Base-by-base conservation (phyloP, 129 eudicot genomes). In the Flaveria ramosissima region DNA sequence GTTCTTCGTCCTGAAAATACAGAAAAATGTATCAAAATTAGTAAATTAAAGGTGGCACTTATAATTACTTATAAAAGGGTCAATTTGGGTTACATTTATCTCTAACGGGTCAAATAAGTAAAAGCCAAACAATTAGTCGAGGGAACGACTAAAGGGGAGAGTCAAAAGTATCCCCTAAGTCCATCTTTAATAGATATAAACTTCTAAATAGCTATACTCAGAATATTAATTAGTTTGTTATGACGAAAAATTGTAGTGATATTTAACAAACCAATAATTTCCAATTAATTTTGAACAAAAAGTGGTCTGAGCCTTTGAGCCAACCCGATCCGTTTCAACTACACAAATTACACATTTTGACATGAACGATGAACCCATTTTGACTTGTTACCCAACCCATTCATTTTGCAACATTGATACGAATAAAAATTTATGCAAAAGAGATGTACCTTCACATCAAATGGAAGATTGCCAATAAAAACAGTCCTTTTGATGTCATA, bases 401-500 rank as follows among this genome's bases (percentile, higher is more conserved):
- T 8, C 23, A 7, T 63, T 63, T 5, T 63, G 46, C 10, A 19
- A 46, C 21, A 30, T 53, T 11, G 23, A 9, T 48, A 78, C 23
- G 39, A 51, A 51, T 17, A 5, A 3, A 42, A 68, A 52, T 27
- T 20, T 10, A 75, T 47, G 51, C 21, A 46, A 11, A 80, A 16
- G 52, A 51, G 24, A 39, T 20, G 59, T 79, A 91, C 99, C 96
- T 89, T 94, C 12, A 91, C 99, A 83, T 94, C 99, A 86, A 91
- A 94, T 4, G 99, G 99, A 57, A 91, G 92, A 72, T 94, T 94
- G 9, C 99, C 99, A 10, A 94, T 82, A 70, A 94, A 94, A 57
- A 94, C 90, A 3, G 99, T 91, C 85, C 96, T 84, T 83, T 89
- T 91, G 72, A 61, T 89, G 84, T 88, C 97, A 77, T 94, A 94